phyloP scores from a whole-genome alignment of 768 basidiomycete genomes.

The Serendipita sp. region DNA sequence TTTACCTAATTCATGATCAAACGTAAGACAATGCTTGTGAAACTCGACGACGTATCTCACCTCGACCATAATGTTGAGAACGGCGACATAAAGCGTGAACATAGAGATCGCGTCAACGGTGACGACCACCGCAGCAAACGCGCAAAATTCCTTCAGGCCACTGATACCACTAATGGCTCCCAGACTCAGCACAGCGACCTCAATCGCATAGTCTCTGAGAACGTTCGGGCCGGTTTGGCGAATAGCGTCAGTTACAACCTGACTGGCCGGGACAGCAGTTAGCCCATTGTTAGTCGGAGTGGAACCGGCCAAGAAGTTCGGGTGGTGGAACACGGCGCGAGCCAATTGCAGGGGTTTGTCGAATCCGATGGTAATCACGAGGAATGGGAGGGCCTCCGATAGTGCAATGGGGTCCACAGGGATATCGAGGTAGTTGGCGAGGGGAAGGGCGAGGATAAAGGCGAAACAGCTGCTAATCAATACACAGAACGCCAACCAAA shows the following conservation, averaged over 20 bases:
- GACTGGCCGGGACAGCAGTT: slow-evolving; percentile 34
- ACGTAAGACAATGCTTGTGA: neutral
- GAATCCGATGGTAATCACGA: slow-evolving; percentile 95
- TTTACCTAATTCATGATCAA: slow-evolving; percentile 20
- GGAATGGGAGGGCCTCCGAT: slow-evolving; percentile 91
- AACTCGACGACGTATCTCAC: slow-evolving; percentile 26
- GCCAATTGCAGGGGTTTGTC: slow-evolving; percentile 93
- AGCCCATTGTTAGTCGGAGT: slow-evolving; percentile 3
- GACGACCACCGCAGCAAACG: slow-evolving; percentile 79
- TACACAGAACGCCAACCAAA: slow-evolving; percentile 57
- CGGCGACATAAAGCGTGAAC: slow-evolving; percentile 77
- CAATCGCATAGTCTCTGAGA: slow-evolving; percentile 83
- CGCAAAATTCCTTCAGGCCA: slow-evolving; percentile 87
- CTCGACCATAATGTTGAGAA: slow-evolving; percentile 93
- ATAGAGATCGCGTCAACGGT: slow-evolving; percentile 76
- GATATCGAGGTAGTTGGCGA: slow-evolving; percentile 63
- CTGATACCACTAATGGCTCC: slow-evolving; percentile 79
- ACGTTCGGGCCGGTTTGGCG: slow-evolving; percentile 65
- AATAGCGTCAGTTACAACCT: slow-evolving; percentile 74
- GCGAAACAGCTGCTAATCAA: slow-evolving; percentile 68
- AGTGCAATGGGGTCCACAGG: slow-evolving; percentile 85
- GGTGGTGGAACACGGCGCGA: slow-evolving; percentile 74
- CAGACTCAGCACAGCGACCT: slow-evolving; percentile 74
- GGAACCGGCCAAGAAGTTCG: slow-evolving; percentile 30
- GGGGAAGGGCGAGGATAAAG: slow-evolving; percentile 68